Base-by-base conservation (phyloP, 176 grass and related monocot species). In the Aegilops sharonensis region DNA sequence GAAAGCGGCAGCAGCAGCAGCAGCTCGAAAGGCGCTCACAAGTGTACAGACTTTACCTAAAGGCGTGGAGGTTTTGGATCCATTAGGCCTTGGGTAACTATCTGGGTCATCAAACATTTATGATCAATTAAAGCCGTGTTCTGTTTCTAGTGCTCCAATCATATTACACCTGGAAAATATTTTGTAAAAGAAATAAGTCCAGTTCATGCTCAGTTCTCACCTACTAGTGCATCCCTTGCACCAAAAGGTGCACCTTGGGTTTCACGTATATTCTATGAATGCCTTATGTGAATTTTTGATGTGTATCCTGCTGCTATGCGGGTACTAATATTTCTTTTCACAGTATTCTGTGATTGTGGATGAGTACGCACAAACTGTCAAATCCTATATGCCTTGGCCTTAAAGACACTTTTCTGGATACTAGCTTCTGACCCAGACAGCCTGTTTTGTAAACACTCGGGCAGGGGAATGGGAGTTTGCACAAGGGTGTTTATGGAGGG, bases 11-110 rank as follows among this genome's bases (percentile, higher is more conserved):
- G 86, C 88, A 11, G 93, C 90, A 68, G 87, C 61, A 42, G 86
- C 88, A 11, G 93, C 90, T 81, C 92, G 63, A 24, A 98, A 98
- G 87, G 92, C 67, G 68, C 92, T 98, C 34, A 91, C 90, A 68
- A 91, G 40, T 83, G 72, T 95, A 78, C 92, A 95, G 62, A 94
- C 97, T 78, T 86, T 98, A 88, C 97, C 97, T 54, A 95, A 83
- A 94, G 94, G 97, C 61, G 97, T 98, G 79, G 97, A 98, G 74
- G 97, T 98, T 79, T 92, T 98, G 81, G 97, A 98, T 92, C 97
- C 97, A 77, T 90, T 98, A 73, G 97, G 94, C 66, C 90, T 98
- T 37, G 97, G 96, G 96, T 98, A 98, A 95, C 31, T 83, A 88
- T 82, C 84, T 81, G 36, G 20, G 68, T 57, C 23, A 37, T 72